These are phyloP conservation scores for Phytophthora capsici DNA, from an alignment of 352 stramenopile genomes.

Conservation along the genomic window DNA sequence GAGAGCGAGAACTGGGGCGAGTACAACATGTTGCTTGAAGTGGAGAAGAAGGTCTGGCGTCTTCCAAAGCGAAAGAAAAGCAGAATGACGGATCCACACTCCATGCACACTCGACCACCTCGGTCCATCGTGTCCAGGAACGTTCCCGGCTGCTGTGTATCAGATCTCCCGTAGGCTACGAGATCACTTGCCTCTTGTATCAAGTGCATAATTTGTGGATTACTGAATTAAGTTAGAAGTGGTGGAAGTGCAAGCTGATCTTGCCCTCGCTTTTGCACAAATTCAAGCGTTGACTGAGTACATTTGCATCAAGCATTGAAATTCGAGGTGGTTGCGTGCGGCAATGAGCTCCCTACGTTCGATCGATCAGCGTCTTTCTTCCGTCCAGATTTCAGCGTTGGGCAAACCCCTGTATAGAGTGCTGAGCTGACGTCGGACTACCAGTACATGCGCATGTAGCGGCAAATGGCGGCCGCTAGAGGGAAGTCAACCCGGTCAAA, in stretches of 20 bases:
- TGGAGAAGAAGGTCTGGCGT: constrained; percentile 2
- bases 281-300: background rate
- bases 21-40: constrained; percentile 26
- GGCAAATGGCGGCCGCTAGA: background rate
- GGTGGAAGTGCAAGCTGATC: background rate
- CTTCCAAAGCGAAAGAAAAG: constrained; percentile 33
- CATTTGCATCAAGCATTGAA: background rate
- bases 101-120: constrained; percentile 3
- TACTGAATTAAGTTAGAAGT: constrained; percentile 26
- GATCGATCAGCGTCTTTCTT: constrained; percentile 20
- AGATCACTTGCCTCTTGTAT: constrained; percentile 18
- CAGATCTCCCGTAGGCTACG: constrained; percentile 18
- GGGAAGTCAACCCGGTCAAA: constrained; percentile 3
- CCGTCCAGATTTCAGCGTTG: constrained; percentile 13
- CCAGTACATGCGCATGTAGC: background rate
- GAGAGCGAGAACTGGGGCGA: constrained; percentile 19
- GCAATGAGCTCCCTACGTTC: background rate
- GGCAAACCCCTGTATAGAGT: background rate
- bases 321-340: constrained; percentile 19
- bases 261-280: background rate
- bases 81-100: constrained; percentile 27
- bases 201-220: constrained; percentile 15
- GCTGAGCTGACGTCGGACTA: constrained; percentile 4
- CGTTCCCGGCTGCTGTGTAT: constrained; percentile 25
- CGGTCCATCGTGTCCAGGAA: constrained; percentile 29